Conservation (phyloP, 108 stramenopile species). For the Mayamaea pseudoterrestris region DNA sequence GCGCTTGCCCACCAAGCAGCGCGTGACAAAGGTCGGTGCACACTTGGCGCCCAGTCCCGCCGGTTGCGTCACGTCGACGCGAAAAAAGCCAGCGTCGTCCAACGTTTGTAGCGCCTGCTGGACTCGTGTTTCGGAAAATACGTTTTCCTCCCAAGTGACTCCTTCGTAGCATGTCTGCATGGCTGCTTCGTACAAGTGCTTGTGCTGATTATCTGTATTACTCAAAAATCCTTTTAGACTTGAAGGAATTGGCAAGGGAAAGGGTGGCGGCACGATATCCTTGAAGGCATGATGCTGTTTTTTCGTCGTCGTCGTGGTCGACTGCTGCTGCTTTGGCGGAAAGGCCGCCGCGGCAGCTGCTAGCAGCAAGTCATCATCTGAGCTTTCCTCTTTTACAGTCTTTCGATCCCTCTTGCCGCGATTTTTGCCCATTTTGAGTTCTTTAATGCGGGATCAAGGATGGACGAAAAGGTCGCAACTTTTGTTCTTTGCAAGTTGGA, state of each 20-base stretch:
- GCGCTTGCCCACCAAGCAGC: slow-evolving; percentile 49
- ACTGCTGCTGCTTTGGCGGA: too few relatives aligned
- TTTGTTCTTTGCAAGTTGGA: too few relatives aligned
- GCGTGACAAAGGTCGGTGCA: slow-evolving; percentile 60
- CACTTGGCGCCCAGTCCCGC: slow-evolving; percentile 51
- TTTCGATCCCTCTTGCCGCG: too few relatives aligned
- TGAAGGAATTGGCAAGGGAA: slow-evolving; percentile 9
- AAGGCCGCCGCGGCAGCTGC: too few relatives aligned
- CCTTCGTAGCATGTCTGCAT: slow-evolving; percentile 35
- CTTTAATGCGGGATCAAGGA: too few relatives aligned
- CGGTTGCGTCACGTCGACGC: slow-evolving; percentile 41
- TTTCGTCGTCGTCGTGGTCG: too few relatives aligned
- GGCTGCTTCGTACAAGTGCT: slow-evolving; percentile 24
- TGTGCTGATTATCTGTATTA: slow-evolving; percentile 14
- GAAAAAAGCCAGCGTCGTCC: slow-evolving; percentile 18
- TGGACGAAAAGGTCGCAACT: too few relatives aligned
- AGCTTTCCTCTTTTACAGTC: too few relatives aligned
- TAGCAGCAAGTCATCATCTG: too few relatives aligned
- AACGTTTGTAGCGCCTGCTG: slow-evolving; percentile 20
- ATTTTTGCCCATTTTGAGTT: too few relatives aligned
- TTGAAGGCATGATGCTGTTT: too few relatives aligned
- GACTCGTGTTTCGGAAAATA: slow-evolving; percentile 4
- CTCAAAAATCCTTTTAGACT: neutral
- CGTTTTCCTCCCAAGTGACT: slow-evolving; percentile 19
- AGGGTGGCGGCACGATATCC: too few relatives aligned